Evolutionary conservation across 2,329 filamentous ascomycete species (phyloP), one percentile per base, ranked within the genome.

Genomic region (Cucurbitaria berberidis): DNA sequence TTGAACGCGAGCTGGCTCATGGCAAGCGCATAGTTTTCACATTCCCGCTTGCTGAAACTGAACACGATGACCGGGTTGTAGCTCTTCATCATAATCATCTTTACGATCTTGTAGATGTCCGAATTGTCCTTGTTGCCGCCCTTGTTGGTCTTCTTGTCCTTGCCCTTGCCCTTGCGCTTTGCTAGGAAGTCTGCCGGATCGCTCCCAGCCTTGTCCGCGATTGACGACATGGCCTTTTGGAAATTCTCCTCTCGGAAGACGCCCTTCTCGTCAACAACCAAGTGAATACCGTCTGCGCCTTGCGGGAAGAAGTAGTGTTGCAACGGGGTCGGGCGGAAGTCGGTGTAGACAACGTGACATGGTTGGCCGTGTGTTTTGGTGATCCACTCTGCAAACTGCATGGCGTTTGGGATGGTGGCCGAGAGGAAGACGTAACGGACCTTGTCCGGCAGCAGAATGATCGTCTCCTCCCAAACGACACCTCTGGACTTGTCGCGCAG

Each of bases 351-450:
- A 59, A 99, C 96, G 81, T 99, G 96, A 65, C 95, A 99, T 6
- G 95, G 93, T 72, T 99, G 96, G 62, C 90, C 89, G 75, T 99
- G 96, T 52, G 93, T 98, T 79, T 98, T 98, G 66, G 90, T 92
- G 68, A 99, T 96, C 95, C 95, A 99, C 76, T 99, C 93, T 64
- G 95, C 95, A 68, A 99, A 99, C 76, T 99, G 95, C 85, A 98
- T 97, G 46, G 95, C 93, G 72, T 99, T 99, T 48, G 95, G 95
- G 59, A 99, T 99, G 1, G 96, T 99, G 59, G 95, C 95, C 27
- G 96, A 99, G 55, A 99, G 81, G 77, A 99, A 99, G 50, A 99
- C 96, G 71, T 98, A 99, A 78, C 92, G 90, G 63, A 99, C 96
- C 83, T 99, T 98, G 81, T 99, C 95, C 3, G 95, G 95, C 26